These are phyloP conservation scores for Penicillium sp. DNA, from an alignment of 2,329 filamentous ascomycete species.

Conservation along the genomic window DNA sequence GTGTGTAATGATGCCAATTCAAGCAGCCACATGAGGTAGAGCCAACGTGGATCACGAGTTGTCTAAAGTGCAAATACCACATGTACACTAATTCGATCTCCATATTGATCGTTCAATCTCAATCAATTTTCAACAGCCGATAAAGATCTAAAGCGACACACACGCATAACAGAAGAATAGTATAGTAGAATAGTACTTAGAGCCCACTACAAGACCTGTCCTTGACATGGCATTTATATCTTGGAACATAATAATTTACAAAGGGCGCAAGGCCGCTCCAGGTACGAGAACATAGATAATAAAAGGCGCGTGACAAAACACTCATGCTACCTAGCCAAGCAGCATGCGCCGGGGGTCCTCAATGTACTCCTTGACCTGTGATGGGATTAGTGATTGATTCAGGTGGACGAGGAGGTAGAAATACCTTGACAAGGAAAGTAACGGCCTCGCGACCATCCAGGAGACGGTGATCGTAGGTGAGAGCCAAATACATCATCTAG, in stretches of 20 bases:
- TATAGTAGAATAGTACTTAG: background rate
- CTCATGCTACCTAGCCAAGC: constrained; percentile 46
- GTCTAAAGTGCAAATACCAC: background rate
- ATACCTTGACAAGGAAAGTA: constrained; percentile 84
- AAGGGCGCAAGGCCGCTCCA: constrained; percentile 19
- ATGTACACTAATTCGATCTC: background rate
- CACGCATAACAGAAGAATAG: background rate
- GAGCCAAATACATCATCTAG: constrained; percentile 95
- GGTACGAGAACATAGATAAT: constrained; percentile 15
- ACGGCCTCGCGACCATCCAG: constrained; percentile 94
- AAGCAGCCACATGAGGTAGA: background rate
- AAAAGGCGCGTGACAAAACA: constrained; percentile 5
- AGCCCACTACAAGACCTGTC: constrained; percentile 9
- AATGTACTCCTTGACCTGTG: constrained; percentile 83
- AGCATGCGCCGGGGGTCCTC: constrained; percentile 95
- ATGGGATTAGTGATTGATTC: constrained; percentile 15
- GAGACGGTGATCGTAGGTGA: constrained; percentile 96
- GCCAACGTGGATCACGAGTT: background rate
- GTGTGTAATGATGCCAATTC: background rate
- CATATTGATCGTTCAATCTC: background rate
- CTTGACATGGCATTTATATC: constrained; percentile 22
- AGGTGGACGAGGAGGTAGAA: constrained; percentile 8
- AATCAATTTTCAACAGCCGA: background rate
- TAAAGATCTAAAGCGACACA: background rate
- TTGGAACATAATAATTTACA: constrained; percentile 34